A percentile compares a stretch with the other conserved stretches of the same genome.
These are phyloP conservation scores for Geopyxis carbonaria DNA, from an alignment of 495 filamentous ascomycete species.

Conservation along the genomic window DNA sequence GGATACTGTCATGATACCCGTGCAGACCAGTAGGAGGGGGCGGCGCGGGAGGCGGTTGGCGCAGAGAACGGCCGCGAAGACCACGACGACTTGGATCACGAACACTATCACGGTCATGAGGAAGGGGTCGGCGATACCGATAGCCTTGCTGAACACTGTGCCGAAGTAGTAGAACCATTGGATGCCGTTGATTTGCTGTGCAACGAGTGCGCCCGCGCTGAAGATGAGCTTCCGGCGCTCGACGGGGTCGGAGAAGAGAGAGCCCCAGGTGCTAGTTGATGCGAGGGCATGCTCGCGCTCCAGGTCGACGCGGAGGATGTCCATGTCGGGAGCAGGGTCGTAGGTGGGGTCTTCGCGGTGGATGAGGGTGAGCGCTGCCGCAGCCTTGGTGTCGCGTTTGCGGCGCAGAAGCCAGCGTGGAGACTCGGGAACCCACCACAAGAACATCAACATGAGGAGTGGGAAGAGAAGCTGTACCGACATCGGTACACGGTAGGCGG, in stretches of 20 bases:
- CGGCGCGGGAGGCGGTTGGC: constrained; percentile 27
- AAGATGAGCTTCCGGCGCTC: constrained; percentile 29
- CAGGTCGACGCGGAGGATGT: constrained; percentile 14
- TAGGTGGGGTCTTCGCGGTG: constrained; percentile 22
- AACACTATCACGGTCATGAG: constrained; percentile 27
- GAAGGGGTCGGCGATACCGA: constrained; percentile 27
- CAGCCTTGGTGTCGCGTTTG: constrained; percentile 17
- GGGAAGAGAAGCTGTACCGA: constrained; percentile 27
- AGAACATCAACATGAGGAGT: constrained; percentile 21
- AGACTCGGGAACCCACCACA: constrained; percentile 27
- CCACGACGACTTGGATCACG: constrained; percentile 27
- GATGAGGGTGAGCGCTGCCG: constrained; percentile 25
- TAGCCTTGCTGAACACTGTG: constrained; percentile 27
- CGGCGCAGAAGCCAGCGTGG: constrained; percentile 27
- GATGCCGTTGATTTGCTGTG: constrained; percentile 30
- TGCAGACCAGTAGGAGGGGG: constrained; percentile 25
- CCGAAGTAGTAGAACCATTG: constrained; percentile 30
- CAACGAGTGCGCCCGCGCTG: constrained; percentile 26
- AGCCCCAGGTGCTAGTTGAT: constrained; percentile 21
- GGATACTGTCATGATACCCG: constrained; percentile 22
- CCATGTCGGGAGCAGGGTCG: constrained; percentile 22
- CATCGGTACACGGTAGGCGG: no score
- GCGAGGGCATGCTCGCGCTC: constrained; percentile 17
- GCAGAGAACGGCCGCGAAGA: constrained; percentile 21
- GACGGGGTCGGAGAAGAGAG: constrained; percentile 25